Evolutionary conservation across 306 rosid species (phyloP).

Genomic region (Vigna trinervia): DNA sequence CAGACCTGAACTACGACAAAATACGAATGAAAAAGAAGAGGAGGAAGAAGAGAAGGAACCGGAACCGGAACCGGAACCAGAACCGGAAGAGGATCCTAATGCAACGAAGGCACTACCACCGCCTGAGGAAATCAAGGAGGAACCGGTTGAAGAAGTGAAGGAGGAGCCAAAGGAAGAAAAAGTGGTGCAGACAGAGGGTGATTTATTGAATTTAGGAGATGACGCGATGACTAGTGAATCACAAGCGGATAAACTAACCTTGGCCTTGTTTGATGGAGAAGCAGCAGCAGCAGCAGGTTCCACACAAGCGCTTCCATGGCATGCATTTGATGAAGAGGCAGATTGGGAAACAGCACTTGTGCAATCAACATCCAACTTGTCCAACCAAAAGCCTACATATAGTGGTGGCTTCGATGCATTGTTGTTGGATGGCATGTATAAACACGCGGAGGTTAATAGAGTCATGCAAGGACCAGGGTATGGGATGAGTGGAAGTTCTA

Average conservation of each 20-base stretch:
- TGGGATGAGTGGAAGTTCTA: constrained; percentile 78
- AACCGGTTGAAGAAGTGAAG: constrained; percentile 40
- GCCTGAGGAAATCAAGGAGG: constrained; percentile 52
- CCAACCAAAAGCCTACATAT: constrained; percentile 54
- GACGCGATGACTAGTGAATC: constrained; percentile 50
- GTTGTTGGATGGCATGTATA: constrained; percentile 84
- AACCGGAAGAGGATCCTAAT: constrained; percentile 57
- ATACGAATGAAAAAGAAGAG: constrained; percentile 1
- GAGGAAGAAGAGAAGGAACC: not conserved
- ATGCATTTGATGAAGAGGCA: constrained; percentile 66
- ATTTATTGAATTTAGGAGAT: constrained; percentile 73
- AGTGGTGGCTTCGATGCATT: constrained; percentile 83
- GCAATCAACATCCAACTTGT: constrained; percentile 64
- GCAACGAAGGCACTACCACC: constrained; percentile 74
- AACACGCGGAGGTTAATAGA: constrained; percentile 50
- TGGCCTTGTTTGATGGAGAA: constrained; percentile 79
- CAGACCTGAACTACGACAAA: constrained; percentile 1
- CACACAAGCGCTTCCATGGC: constrained; percentile 68
- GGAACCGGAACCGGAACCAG: constrained; percentile 36
- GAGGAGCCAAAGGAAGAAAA: constrained; percentile 43
- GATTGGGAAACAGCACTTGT: constrained; percentile 93
- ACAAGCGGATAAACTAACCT: constrained; percentile 60
- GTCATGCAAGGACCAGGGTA: constrained; percentile 57
- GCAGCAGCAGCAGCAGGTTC: constrained; percentile 26
- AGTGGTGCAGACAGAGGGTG: constrained; percentile 53